These are phyloP conservation scores for Fusarium sp. DNA, from an alignment of 2,329 filamentous ascomycete genomes.

Conservation along the genomic window DNA sequence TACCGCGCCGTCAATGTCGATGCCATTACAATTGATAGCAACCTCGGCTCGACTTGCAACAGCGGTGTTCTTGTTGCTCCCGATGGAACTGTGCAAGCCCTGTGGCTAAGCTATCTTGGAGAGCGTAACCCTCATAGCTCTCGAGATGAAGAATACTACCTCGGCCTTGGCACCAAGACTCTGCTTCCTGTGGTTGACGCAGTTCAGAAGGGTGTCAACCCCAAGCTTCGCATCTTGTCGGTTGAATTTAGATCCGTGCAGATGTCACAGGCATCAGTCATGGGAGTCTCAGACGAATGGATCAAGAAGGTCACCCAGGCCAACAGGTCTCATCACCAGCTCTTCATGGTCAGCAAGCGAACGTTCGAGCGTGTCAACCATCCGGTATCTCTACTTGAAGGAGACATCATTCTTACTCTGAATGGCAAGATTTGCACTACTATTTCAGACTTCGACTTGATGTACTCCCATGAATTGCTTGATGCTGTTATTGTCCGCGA, in stretches of 20 bases:
- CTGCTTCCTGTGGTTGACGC: conserved; percentile 89
- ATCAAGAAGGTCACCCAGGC: conserved; percentile 89
- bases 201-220: conserved; percentile 82
- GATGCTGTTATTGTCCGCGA: conserved; percentile 89
- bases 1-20: conserved; percentile 97
- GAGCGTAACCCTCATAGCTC: conserved; percentile 83
- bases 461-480: conserved; percentile 89
- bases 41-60: conserved; percentile 88
- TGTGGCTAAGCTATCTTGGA: conserved; percentile 97
- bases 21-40: conserved; percentile 96
- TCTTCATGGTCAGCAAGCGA: conserved; percentile 98
- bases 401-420: conserved; percentile 90
- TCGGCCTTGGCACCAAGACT: conserved; percentile 89
- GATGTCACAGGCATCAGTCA: conserved; percentile 96
- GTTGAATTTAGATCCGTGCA: conserved; percentile 95
- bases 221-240: conserved; percentile 88
- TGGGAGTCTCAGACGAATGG: conserved; percentile 97
- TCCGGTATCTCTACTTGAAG: conserved; percentile 77
- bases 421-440: conserved; percentile 94
- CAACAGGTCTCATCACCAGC: conserved; percentile 92
- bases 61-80: conserved; percentile 92
- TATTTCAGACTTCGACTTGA: conserved; percentile 92
- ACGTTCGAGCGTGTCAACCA: conserved; percentile 69
- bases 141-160: conserved; percentile 95
- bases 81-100: conserved; percentile 91